phyloP scores from a whole-genome alignment of 768 basidiomycete species.

The Collybia sordida region DNA sequence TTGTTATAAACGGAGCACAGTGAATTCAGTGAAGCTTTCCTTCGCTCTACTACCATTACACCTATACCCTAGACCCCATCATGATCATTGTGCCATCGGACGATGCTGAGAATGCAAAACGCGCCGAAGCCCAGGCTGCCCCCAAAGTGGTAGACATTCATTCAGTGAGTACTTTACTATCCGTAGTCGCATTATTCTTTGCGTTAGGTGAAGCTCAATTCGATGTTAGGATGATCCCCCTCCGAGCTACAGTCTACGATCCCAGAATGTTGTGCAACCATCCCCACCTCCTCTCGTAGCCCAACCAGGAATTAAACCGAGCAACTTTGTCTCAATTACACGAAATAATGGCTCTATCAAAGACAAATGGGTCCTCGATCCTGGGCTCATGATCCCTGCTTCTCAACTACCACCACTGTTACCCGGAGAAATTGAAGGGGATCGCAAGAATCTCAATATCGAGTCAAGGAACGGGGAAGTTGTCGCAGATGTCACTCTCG shows the following conservation, averaged over 20 bases:
- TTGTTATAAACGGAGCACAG: too few relatives aligned
- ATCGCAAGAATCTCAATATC: conserved; percentile 38
- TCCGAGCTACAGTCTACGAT: conserved; percentile 14
- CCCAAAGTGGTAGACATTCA: background rate
- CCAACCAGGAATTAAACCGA: conserved; percentile 24
- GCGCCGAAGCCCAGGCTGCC: background rate
- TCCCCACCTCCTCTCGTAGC: background rate
- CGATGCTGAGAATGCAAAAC: background rate
- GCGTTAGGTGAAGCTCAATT: too few relatives aligned
- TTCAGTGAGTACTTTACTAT: background rate
- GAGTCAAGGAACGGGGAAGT: conserved; percentile 32
- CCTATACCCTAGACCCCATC: background rate
- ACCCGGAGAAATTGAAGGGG: conserved; percentile 31
- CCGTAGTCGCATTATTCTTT: background rate
- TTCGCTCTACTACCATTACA: too few relatives aligned
- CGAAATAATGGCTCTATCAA: conserved; percentile 27
- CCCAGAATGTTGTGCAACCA: too few relatives aligned
- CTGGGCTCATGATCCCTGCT: conserved; percentile 36
- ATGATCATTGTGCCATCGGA: conserved; percentile 2
- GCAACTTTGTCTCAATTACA: conserved; percentile 30
- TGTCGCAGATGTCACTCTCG: conserved; percentile 38
- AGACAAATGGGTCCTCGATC: conserved; percentile 43
- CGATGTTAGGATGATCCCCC: conserved; percentile 17
- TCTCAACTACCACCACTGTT: conserved; percentile 37
- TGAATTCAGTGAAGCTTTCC: too few relatives aligned